phyloP scores from a whole-genome alignment of 257 asterid genomes.

The Solanum pimpinellifolium region DNA sequence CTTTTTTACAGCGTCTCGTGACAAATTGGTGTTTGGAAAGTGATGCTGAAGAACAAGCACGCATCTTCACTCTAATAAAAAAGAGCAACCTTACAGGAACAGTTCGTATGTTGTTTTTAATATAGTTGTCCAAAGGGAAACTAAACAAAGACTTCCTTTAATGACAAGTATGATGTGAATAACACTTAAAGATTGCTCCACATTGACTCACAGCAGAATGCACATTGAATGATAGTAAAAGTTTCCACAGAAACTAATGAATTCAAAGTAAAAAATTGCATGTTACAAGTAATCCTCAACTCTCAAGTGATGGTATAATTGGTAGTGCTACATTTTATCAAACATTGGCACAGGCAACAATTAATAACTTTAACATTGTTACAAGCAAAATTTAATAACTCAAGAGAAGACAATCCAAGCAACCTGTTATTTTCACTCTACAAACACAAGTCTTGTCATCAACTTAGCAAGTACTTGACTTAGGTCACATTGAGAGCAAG shows the following conservation, averaged over 20 bases:
- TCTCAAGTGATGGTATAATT: too few relatives aligned
- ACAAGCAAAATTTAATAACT: background rate
- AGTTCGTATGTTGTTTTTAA: background rate
- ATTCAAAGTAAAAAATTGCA: too few relatives aligned
- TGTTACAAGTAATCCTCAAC: too few relatives aligned
- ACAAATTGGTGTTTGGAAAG: background rate
- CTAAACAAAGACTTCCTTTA: background rate
- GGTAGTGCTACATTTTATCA: background rate
- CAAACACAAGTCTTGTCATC: background rate
- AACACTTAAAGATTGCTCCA: background rate
- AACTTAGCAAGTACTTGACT: background rate
- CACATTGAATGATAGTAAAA: background rate
- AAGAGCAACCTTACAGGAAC: background rate
- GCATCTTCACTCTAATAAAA: background rate
- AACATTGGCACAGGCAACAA: background rate
- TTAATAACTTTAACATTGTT: background rate
- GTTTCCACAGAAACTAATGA: too few relatives aligned
- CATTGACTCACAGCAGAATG: background rate
- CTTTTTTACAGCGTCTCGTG: background rate
- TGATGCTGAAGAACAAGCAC: background rate
- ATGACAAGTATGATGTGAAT: background rate
- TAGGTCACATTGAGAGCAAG: background rate
- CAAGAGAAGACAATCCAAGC: background rate
- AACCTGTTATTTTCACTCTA: conserved; percentile 9
- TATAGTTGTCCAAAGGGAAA: background rate